Conservation (phyloP, 176 grass and related monocot genomes). For the Musa acuminata region DNA sequence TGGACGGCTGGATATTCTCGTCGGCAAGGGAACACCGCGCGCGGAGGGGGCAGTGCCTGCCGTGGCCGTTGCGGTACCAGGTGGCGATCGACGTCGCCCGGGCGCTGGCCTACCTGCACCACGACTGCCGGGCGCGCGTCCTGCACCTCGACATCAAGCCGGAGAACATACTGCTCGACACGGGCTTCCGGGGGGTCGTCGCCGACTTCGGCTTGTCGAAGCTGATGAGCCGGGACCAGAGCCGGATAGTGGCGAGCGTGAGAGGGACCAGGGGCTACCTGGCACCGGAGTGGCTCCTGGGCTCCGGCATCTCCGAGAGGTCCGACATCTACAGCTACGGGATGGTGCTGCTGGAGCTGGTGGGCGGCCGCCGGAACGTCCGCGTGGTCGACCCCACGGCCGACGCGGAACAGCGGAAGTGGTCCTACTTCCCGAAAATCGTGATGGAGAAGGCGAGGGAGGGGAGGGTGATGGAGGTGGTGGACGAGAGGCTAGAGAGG, state of each 20-base stretch:
- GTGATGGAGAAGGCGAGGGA: conserved; percentile 31
- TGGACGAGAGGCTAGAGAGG: conserved; percentile 32
- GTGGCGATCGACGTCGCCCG: conserved; percentile 51
- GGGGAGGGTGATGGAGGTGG: conserved; percentile 33
- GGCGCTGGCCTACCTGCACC: conserved; percentile 54
- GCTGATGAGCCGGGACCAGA: conserved; percentile 58
- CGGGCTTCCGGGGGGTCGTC: conserved; percentile 33
- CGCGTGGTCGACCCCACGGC: background rate
- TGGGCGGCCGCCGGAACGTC: conserved; percentile 44
- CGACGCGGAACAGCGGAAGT: conserved; percentile 19
- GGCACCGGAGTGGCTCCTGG: conserved; percentile 64
- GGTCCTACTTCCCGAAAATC: conserved; percentile 52
- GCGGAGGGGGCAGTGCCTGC: conserved; percentile 3
- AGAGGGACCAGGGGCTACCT: conserved; percentile 57
- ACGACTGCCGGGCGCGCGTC: conserved; percentile 50
- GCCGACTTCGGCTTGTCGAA: conserved; percentile 53
- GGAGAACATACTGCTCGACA: conserved; percentile 77
- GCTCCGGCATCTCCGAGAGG: conserved; percentile 41
- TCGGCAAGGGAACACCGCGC: background rate
- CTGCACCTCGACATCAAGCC: conserved; percentile 78
- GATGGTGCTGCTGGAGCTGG: conserved; percentile 64
- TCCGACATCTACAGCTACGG: conserved; percentile 76
- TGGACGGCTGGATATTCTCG: conserved; percentile 47
- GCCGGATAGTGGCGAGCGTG: conserved; percentile 47
- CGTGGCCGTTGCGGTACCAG: conserved; percentile 32